Conservation (phyloP, 768 basidiomycete genomes). For the Suillus spraguei region DNA sequence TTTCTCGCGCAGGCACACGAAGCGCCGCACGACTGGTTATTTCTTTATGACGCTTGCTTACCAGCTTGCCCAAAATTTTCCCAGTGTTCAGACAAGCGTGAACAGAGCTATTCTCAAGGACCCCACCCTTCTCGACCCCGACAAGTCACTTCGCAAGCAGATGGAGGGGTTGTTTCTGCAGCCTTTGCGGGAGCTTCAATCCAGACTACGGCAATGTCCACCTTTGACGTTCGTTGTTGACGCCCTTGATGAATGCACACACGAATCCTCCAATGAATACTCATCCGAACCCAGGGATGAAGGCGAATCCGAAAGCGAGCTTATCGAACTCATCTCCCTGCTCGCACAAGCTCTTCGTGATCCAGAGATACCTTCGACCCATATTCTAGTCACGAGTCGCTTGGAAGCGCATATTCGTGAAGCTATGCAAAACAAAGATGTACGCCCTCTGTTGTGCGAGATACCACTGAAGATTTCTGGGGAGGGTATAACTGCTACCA, state of each 20-base stretch:
- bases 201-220: neutral
- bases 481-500: neutral
- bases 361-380: neutral
- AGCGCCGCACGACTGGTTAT: slow-evolving; percentile 1
- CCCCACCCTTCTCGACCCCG: neutral
- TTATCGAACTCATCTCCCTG: neutral
- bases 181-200: neutral
- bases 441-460: neutral
- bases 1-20: neutral
- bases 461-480: neutral
- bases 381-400: neutral
- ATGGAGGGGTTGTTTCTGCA: neutral
- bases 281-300: neutral
- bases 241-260: slow-evolving; percentile 2
- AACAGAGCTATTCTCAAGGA: neutral
- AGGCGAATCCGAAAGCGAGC: neutral
- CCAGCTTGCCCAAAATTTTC: neutral
- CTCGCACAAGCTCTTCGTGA: neutral
- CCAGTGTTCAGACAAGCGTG: neutral
- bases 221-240: neutral
- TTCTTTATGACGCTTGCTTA: neutral
- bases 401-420: neutral
- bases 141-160: neutral
- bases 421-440: neutral
- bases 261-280: neutral